Base-by-base conservation (phyloP, 176 grass and related monocot genomes). In the Cocos nucifera region DNA sequence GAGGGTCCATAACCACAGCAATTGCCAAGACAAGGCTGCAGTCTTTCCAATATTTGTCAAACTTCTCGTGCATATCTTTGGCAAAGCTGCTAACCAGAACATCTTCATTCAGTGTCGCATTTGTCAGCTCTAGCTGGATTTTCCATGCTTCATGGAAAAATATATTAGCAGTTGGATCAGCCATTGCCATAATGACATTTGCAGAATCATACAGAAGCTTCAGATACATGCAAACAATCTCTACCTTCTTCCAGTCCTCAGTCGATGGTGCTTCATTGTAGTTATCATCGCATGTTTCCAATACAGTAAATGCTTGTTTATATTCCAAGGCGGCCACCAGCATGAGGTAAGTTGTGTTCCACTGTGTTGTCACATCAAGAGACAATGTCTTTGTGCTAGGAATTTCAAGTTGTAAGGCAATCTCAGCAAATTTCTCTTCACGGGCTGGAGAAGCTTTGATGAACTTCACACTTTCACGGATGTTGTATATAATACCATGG, bases 1-100 rank as follows among this genome's bases (percentile, higher is more conserved):
- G 89, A 53, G 89, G 89, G 56, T 95, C 89, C 85, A 95, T 95
- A 19, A 85, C 85, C 30, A 89, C 89, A 57, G 85, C 89, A 71
- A 95, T 67, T 23, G 89, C 85, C 22, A 95, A 61, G 48, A 95
- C 89, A 53, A 95, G 70, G 72, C 73, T 95, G 75, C 89, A 95
- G 51, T 89, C 89, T 54, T 89, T 95, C 89, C 89, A 89, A 71
- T 89, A 95, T 64, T 95, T 95, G 72, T 95, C 89, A 70, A 89
- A 89, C 61, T 75, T 89, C 65, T 89, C 89, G 15, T 89, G 89
- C 85, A 95, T 95, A 51, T 77, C 85, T 70, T 85, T 80, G 1
- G 89, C 89, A 14, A 85, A 66, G 62, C 76, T 71, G 51, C 84
- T 85, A 61, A 82, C 79, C 52, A 72, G 26, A 5, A 54, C 75